Evolutionary conservation across 2,329 filamentous ascomycete genomes (phyloP).

Genomic region (Microcyclospora pomicola): DNA sequence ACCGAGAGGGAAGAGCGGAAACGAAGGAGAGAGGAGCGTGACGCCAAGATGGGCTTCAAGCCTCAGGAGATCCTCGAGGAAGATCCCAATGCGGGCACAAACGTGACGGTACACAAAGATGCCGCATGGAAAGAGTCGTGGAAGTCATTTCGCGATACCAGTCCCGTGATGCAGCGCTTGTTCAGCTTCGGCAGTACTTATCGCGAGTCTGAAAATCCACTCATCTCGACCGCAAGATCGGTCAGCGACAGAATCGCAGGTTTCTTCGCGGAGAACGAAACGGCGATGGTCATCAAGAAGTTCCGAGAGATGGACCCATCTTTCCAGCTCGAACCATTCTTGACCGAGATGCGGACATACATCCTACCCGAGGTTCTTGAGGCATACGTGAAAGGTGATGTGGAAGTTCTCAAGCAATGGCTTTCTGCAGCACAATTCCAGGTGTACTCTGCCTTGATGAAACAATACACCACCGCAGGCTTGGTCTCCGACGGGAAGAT

Average conservation of each 20-base stretch:
- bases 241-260: slow-evolving; percentile 87
- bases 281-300: slow-evolving; percentile 92
- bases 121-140: slow-evolving; percentile 97
- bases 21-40: slow-evolving; percentile 59
- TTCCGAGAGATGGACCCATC: slow-evolving; percentile 89
- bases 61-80: slow-evolving; percentile 54
- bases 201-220: slow-evolving; percentile 91
- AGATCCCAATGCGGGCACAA: slow-evolving; percentile 86
- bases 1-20: slow-evolving; percentile 88
- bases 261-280: slow-evolving; percentile 98
- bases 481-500: slow-evolving; percentile 92
- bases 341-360: slow-evolving; percentile 92
- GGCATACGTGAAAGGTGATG: slow-evolving; percentile 93
- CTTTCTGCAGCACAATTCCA: slow-evolving; percentile 91
- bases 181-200: slow-evolving; percentile 79
- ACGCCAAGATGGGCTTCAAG: slow-evolving; percentile 37
- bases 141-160: slow-evolving; percentile 85
- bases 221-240: slow-evolving; percentile 82
- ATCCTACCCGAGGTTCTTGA: slow-evolving; percentile 95
- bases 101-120: slow-evolving; percentile 91
- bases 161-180: slow-evolving; percentile 72
- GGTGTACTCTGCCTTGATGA: slow-evolving; percentile 90
- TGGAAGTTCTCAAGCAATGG: slow-evolving; percentile 84
- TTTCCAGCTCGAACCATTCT: slow-evolving; percentile 90
- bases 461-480: slow-evolving; percentile 87